Evolutionary conservation across 257 asterid genomes (phyloP).

Genomic region (Nicotiana paniculata): DNA sequence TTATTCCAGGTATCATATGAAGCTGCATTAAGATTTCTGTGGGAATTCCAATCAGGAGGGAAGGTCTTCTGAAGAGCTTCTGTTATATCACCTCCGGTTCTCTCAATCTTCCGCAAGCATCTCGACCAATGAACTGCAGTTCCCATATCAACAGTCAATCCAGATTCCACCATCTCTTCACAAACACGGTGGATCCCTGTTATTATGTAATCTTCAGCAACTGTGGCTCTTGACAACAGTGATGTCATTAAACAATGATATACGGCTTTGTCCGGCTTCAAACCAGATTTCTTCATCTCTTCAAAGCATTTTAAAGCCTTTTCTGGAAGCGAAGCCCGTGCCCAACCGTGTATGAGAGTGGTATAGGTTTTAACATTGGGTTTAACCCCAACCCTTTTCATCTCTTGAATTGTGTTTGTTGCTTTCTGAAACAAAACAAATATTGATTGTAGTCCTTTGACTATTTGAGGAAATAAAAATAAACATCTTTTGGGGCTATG

Average conservation of each 20-base stretch:
- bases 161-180: conserved; percentile 66
- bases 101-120: conserved; percentile 73
- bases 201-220: conserved; percentile 73
- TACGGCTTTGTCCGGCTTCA: conserved; percentile 87
- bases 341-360: conserved; percentile 94
- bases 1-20: conserved; percentile 28
- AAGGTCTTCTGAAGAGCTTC: conserved; percentile 92
- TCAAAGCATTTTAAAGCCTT: conserved; percentile 89
- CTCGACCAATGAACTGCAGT: conserved; percentile 97
- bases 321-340: conserved; percentile 92
- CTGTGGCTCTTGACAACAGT: conserved; percentile 69
- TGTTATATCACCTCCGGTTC: conserved; percentile 70
- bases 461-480: not conserved
- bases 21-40: conserved; percentile 41
- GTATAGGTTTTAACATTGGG: conserved; percentile 87
- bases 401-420: conserved; percentile 59
- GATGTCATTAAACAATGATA: conserved; percentile 97
- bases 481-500: not conserved
- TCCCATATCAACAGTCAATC: conserved; percentile 76
- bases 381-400: conserved; percentile 70
- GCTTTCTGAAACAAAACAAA: conserved; percentile 51
- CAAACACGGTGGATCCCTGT: conserved; percentile 50
- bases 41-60: conserved; percentile 97
- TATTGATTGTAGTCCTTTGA: not conserved
- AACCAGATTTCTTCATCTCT: conserved; percentile 66